Conservation (phyloP, 805 yeast genomes). For the Metschnikowia noctiluminum region DNA sequence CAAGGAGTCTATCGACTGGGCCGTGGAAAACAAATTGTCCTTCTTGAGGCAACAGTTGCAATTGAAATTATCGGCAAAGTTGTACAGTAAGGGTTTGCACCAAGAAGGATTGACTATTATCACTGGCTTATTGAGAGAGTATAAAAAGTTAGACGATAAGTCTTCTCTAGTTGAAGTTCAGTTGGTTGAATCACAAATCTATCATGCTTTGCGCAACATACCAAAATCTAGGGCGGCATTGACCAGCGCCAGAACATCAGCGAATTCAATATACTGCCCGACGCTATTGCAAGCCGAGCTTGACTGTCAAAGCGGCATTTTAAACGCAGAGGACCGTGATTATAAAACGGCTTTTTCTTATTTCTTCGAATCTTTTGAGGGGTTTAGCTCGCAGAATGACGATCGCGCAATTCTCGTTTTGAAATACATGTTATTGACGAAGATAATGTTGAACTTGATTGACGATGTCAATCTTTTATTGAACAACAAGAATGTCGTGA, state of each 20-base stretch:
- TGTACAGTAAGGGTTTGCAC: constrained; percentile 61
- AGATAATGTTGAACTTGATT: constrained; percentile 84
- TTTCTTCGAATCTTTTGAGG: constrained; percentile 93
- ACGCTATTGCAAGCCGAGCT: constrained; percentile 91
- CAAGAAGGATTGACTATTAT: constrained; percentile 72
- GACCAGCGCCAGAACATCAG: constrained; percentile 94
- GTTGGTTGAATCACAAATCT: constrained; percentile 82
- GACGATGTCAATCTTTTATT: constrained; percentile 83
- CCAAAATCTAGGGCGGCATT: constrained; percentile 90
- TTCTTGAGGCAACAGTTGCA: constrained; percentile 87
- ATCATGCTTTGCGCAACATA: constrained; percentile 85
- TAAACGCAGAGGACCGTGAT: constrained; percentile 96
- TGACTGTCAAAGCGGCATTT: constrained; percentile 91
- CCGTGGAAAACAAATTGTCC: constrained; percentile 74
- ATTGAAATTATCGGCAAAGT: constrained; percentile 73
- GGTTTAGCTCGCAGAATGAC: constrained; percentile 69
- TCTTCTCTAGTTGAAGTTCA: constrained; percentile 94
- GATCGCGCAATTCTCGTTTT: constrained; percentile 64
- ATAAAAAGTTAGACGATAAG: constrained; percentile 93
- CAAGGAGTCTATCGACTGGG: constrained; percentile 83
- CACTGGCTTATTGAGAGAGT: constrained; percentile 70
- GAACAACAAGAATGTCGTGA: constrained; percentile 61
- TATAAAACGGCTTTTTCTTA: constrained; percentile 94
- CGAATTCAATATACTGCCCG: constrained; percentile 95
- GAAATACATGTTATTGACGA: constrained; percentile 89